Evolutionary conservation across 345 rosid species (phyloP), one percentile per base, ranked within the genome.

Genomic region (Lumnitzera racemosa): DNA sequence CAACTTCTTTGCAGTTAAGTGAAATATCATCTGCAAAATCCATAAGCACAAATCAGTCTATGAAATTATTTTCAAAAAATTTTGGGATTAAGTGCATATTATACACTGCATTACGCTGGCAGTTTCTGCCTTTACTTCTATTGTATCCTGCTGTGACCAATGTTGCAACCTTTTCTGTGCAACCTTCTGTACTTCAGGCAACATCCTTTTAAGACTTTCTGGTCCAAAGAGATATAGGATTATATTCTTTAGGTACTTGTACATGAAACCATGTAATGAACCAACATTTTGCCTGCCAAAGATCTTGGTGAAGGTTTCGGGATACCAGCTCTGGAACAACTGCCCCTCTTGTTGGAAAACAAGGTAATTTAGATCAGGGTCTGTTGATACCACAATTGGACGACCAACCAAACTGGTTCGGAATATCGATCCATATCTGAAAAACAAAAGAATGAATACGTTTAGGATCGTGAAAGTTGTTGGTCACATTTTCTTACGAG

Each of bases 401-500:
- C 64, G 56, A 12, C 72, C 75, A 4, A 51, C 62, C 43, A 71
- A 5, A 53, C 55, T 62, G 10, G 67, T 71, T 36, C 60, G 53
- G 46, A 66, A 71, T 47, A 72, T 63, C 14, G 66, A 69, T 49
- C 69, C 72, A 31, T 63, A 59, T 55, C 72, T 65, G 65, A 41
- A 27, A 41, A 47, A 4, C 16, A 17, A 31, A 31, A 12, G 15
- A 52, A 52, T 36, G 43, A 36, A 36, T 9, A 36, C 43, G 7
- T 36, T 36, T 9, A 7, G 43, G 43, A 36, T 36, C 43, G 7
- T 36, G 43, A 36, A 36, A 36, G 10, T 7, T 36, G 0, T 36
- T 36, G 31, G 31, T 27, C 31, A 27, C 31, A 27, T 27, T 2
- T 27, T 2, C 4, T 27, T 27, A 27, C 31, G 5, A 27, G 31